Conservation (phyloP, 495 filamentous ascomycete genomes). For the Tirmania nivea region DNA sequence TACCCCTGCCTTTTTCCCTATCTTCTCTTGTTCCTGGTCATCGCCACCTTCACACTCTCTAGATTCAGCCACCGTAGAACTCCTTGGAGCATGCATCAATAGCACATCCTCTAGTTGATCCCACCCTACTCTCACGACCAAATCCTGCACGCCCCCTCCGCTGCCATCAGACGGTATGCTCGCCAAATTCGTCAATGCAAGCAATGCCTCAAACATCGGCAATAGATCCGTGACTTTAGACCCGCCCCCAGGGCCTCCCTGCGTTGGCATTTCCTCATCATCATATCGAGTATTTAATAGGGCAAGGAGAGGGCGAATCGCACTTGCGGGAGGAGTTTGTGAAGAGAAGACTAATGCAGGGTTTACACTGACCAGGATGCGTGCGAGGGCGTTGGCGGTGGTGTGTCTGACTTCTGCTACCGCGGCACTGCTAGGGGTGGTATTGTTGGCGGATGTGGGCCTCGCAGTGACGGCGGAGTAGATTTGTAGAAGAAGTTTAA, state of each 20-base stretch:
- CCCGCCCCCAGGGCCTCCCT: constrained; percentile 13
- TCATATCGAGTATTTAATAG: constrained; percentile 41
- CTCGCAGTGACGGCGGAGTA: constrained; percentile 34
- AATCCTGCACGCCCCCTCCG: constrained; percentile 37
- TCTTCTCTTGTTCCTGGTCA: not conserved
- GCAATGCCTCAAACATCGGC: constrained; percentile 67
- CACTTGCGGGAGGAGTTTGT: constrained; percentile 46
- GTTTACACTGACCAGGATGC: constrained; percentile 75
- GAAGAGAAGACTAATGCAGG: constrained; percentile 68
- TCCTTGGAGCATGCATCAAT: too few relatives aligned
- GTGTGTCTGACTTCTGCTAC: constrained; percentile 32
- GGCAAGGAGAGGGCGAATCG: constrained; percentile 54
- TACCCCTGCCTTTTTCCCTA: not conserved
- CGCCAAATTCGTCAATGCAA: constrained; percentile 85
- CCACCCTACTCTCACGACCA: constrained; percentile 38
- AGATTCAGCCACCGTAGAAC: not conserved
- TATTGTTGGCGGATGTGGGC: constrained; percentile 20
- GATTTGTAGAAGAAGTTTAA: constrained; percentile 57
- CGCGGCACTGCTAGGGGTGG: constrained; percentile 16
- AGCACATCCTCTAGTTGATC: not conserved
- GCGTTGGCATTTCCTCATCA: not conserved
- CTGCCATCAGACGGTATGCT: constrained; percentile 50
- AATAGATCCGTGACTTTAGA: constrained; percentile 42
- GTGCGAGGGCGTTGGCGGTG: constrained; percentile 70
- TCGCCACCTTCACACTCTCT: not conserved